Evolutionary conservation across 2,329 filamentous ascomycete species (phyloP).

Genomic region (Scorias spongiosa): DNA sequence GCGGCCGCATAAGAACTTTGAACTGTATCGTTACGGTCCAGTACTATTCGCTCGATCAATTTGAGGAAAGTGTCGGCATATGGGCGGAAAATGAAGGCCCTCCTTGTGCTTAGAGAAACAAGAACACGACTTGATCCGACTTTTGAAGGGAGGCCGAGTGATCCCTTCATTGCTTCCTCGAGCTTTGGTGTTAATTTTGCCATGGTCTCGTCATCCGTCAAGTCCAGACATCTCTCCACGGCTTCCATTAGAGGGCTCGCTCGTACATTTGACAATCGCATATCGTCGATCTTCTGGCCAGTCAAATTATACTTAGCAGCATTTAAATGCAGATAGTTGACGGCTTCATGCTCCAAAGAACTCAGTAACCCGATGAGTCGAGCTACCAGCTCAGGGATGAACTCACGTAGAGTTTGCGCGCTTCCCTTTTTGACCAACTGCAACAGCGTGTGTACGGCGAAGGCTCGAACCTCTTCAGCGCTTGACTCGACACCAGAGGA

Average conservation of each 20-base stretch:
- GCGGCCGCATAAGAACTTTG: conserved; percentile 77
- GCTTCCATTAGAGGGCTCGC: conserved; percentile 83
- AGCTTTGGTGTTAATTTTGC: conserved; percentile 54
- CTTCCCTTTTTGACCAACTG: conserved; percentile 78
- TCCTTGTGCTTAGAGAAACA: conserved; percentile 68
- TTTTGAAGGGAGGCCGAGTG: conserved; percentile 85
- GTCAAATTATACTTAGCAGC: conserved; percentile 71
- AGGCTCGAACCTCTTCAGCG: conserved; percentile 72
- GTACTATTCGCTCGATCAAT: conserved; percentile 61
- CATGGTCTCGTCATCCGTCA: conserved; percentile 68
- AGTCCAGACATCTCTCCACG: conserved; percentile 75
- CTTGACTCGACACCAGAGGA: conserved; percentile 78
- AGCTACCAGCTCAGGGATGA: conserved; percentile 67
- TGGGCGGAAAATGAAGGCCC: conserved; percentile 57
- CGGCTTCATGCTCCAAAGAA: conserved; percentile 71
- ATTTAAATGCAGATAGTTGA: conserved; percentile 88
- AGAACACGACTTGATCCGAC: conserved; percentile 78
- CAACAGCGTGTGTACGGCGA: conserved; percentile 65
- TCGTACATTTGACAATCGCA: conserved; percentile 66
- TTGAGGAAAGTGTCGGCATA: conserved; percentile 64
- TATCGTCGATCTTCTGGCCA: conserved; percentile 77
- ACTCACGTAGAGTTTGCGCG: conserved; percentile 61
- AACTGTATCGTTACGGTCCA: conserved; percentile 90
- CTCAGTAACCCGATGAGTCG: conserved; percentile 70
- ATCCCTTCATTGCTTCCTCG: conserved; percentile 65